Evolutionary conservation across 2,329 filamentous ascomycete genomes (phyloP).

Genomic region (Colletotrichum sp.): DNA sequence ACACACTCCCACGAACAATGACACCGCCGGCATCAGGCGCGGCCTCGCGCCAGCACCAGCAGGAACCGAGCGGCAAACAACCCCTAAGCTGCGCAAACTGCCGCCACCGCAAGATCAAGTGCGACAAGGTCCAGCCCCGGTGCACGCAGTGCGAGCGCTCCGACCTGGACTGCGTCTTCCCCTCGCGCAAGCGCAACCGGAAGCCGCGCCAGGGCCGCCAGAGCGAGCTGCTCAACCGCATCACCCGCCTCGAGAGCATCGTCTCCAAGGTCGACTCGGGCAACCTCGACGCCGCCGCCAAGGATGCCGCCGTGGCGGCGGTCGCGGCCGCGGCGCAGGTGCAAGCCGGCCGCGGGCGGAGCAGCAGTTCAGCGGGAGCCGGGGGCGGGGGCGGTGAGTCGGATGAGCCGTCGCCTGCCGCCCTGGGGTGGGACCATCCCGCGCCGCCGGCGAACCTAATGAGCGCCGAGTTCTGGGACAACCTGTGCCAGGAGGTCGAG

Average conservation of each 20-base stretch:
- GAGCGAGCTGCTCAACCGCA: slow-evolving; percentile 47
- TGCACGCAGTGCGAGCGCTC: slow-evolving; percentile 59
- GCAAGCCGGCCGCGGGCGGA: background rate
- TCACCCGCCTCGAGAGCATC: slow-evolving; percentile 49
- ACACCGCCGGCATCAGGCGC: slow-evolving; percentile 4
- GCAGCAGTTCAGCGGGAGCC: slow-evolving; percentile 24
- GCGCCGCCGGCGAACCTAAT: slow-evolving; percentile 40
- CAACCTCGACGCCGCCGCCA: background rate
- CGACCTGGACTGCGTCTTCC: slow-evolving; percentile 51
- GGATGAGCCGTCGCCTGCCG: background rate
- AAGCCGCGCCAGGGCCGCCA: slow-evolving; percentile 45
- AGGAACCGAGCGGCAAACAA: slow-evolving; percentile 25
- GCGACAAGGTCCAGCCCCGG: slow-evolving; percentile 56
- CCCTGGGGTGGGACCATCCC: slow-evolving; percentile 17
- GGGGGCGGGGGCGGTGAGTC: background rate
- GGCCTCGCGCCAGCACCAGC: background rate
- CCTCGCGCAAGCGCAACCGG: slow-evolving; percentile 47
- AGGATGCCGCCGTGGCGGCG: background rate
- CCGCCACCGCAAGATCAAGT: slow-evolving; percentile 67
- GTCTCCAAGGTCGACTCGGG: slow-evolving; percentile 46
- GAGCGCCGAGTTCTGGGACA: slow-evolving; percentile 49
- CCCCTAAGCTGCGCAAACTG: slow-evolving; percentile 64
- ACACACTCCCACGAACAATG: background rate
- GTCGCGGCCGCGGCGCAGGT: background rate
- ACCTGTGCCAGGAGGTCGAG: slow-evolving; percentile 48